Conservation (phyloP, 495 filamentous ascomycete genomes). For the Cetradonia linearis region DNA sequence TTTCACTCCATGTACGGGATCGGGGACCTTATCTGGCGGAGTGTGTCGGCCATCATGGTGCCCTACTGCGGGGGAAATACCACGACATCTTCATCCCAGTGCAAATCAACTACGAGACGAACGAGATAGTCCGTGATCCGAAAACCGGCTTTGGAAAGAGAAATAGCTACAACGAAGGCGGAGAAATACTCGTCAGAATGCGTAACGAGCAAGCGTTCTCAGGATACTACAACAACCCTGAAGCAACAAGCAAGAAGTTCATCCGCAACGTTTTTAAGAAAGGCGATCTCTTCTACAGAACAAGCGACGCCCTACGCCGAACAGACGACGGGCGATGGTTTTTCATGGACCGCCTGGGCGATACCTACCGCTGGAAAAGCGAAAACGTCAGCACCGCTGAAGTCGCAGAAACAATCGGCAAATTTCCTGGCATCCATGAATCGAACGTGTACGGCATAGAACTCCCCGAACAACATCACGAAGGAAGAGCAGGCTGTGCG, state of each 20-base stretch:
- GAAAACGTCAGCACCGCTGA: constrained; percentile 77
- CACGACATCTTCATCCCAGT: constrained; percentile 53
- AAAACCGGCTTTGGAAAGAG: constrained; percentile 57
- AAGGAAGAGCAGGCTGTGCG: constrained; percentile 63
- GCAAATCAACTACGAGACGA: constrained; percentile 55
- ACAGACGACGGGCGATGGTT: constrained; percentile 63
- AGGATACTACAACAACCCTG: constrained; percentile 59
- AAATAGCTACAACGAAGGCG: constrained; percentile 54
- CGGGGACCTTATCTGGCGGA: constrained; percentile 49
- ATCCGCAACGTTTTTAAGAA: constrained; percentile 59
- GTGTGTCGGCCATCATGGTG: constrained; percentile 64
- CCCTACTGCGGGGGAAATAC: constrained; percentile 41
- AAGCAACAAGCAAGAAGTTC: constrained; percentile 60
- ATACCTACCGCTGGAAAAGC: constrained; percentile 77
- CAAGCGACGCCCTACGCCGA: constrained; percentile 60
- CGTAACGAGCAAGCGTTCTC: constrained; percentile 50
- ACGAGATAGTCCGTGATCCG: constrained; percentile 51
- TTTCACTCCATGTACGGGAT: constrained; percentile 48
- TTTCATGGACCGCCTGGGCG: constrained; percentile 67
- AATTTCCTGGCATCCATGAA: constrained; percentile 55
- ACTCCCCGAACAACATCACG: constrained; percentile 48
- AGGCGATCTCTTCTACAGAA: constrained; percentile 66
- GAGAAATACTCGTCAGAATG: constrained; percentile 64
- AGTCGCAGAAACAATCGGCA: constrained; percentile 57
- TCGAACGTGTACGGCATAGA: constrained; percentile 72